Evolutionary conservation across 768 basidiomycete species (phyloP), one percentile per base, ranked within the genome.

Genomic region (Leccinum obscurum): DNA sequence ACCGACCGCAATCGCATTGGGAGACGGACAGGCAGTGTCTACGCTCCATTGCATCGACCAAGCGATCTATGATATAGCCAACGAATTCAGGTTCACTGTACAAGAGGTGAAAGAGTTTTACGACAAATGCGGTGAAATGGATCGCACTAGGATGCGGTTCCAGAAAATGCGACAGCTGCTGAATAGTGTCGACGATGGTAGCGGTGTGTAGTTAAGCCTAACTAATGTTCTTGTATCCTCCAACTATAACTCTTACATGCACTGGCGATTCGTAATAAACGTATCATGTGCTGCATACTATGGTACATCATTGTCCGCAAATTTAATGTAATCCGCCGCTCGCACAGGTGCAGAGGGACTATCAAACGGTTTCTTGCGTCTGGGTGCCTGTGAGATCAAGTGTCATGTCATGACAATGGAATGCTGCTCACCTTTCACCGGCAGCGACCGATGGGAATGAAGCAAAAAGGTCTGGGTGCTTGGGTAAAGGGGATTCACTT

Each of bases 371-470:
- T 90, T 92, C 46, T 87, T 83, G 64, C 87, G 86, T 72, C 92
- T 94, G 48, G 63, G 48, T 64, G 55, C 59, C 56, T 54, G 54
- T 52, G 54, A 62, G 32, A 55, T 67, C 30, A 63, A 41, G 44
- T n/a, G 32, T 30, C 28, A n/a, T 14, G 57, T 28, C 30, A 34
- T 20, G n/a, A 11, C 50, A 58, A 35, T 54, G 13, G 17, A 35
- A 32, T 7, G 20, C 17, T 49, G 55, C 86, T 56, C 66, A 94
- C 93, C 89, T 93, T 78, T 99, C 97, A 39, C 97, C 97, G 17
- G 95, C 96, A 24, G 97, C 97, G 26, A 90, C 86, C 39, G 93
- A 95, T 32, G 97, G 97, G 75, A 98, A 99, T 3, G 93, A 95
- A 2, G 91, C 85, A 76, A 99, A 98, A 60, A 98, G 77, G 69